Percentiles rank a stretch among this genome's conserved stretches.
Conservation (phyloP, 805 yeast species). For the Lachancea quebecensis region DNA sequence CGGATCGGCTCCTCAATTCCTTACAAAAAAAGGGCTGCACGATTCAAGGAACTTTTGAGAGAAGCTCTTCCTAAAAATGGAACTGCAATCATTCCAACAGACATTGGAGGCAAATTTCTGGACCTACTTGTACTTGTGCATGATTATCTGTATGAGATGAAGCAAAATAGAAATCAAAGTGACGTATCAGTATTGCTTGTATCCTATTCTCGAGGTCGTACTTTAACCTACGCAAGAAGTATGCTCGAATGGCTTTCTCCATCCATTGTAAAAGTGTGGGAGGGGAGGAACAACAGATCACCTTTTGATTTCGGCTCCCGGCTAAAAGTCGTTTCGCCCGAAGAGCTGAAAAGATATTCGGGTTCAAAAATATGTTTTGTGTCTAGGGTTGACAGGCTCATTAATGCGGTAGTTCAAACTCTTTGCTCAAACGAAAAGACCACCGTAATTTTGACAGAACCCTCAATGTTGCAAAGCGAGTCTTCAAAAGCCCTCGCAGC, state of each 20-base stretch:
- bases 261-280: constrained; percentile 81
- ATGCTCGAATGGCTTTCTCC: constrained; percentile 96
- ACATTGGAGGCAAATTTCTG: constrained; percentile 71
- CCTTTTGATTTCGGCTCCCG: constrained; percentile 69
- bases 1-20: constrained; percentile 56
- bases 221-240: constrained; percentile 73
- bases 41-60: constrained; percentile 59
- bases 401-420: constrained; percentile 44
- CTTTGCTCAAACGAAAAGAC: constrained; percentile 61
- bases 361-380: constrained; percentile 80
- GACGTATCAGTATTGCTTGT: constrained; percentile 65
- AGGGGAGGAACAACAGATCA: constrained; percentile 50
- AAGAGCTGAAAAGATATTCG: constrained; percentile 45
- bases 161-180: constrained; percentile 31
- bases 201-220: constrained; percentile 74
- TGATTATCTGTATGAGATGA: constrained; percentile 41
- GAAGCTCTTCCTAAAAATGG: constrained; percentile 39
- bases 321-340: constrained; percentile 50
- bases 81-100: constrained; percentile 74
- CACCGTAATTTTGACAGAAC: constrained; percentile 73
- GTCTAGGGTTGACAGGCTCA: constrained; percentile 57
- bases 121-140: constrained; percentile 75
- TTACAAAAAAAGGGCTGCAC: constrained; percentile 56
- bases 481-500: constrained; percentile 8
- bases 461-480: constrained; percentile 16